phyloP scores from a whole-genome alignment of 176 grass and related monocot genomes.

The Hordeum vulgare region DNA sequence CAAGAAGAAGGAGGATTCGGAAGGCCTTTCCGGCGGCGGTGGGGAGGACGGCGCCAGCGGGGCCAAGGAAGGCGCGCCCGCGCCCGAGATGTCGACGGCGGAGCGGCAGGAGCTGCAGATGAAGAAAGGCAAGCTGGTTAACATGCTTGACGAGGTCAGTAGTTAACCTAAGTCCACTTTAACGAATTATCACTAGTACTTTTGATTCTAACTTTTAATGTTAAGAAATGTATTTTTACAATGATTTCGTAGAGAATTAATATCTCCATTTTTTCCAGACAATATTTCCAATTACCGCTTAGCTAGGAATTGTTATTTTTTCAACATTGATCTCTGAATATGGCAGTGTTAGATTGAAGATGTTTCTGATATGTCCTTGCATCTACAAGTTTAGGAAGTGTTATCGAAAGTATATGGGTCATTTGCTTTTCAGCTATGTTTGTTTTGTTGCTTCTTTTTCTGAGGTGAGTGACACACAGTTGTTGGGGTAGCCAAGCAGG shows the following conservation, averaged over 20 bases:
- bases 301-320: not conserved
- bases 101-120: conserved; percentile 96
- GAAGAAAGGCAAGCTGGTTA: conserved; percentile 99
- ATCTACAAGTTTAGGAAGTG: conserved; percentile 15
- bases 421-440: conserved; percentile 37
- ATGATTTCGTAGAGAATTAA: not conserved
- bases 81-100: conserved; percentile 65
- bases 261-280: not conserved
- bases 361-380: conserved; percentile 13
- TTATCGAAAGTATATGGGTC: conserved; percentile 17
- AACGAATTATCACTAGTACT: not conserved
- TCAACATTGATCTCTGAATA: not conserved
- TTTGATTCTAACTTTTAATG: not conserved
- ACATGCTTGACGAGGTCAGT: conserved; percentile 97
- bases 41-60: conserved; percentile 28
- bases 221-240: not conserved
- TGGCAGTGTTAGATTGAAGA: conserved; percentile 3
- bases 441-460: conserved; percentile 37
- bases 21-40: conserved; percentile 30
- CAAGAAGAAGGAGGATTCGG: conserved; percentile 47
- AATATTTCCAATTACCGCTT: not conserved
- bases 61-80: not conserved
- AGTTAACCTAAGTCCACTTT: not conserved
- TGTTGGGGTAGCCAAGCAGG: conserved; percentile 30
- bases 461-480: conserved; percentile 40